Evolutionary conservation across 2,329 filamentous ascomycete species (phyloP).

Genomic region (Ophiognomonia clavigignenti-juglandacearum): DNA sequence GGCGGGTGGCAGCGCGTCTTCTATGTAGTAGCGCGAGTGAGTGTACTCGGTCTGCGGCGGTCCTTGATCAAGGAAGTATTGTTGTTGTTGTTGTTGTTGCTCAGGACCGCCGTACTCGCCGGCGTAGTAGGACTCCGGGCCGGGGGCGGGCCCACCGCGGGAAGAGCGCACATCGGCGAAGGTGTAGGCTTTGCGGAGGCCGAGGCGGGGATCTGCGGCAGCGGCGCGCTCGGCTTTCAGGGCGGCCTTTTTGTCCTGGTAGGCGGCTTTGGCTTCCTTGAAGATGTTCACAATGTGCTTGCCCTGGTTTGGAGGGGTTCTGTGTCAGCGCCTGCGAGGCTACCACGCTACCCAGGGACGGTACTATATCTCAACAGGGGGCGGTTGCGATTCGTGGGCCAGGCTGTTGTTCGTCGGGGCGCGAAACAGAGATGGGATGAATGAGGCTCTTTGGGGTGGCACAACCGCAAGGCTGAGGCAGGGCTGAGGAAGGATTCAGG

Average conservation of each 20-base stretch:
- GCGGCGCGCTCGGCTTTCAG: conserved; percentile 60
- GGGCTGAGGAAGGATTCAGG: too few species aligned
- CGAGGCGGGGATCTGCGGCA: conserved; percentile 12
- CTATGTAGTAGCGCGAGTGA: conserved; percentile 17
- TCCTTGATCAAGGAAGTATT: conserved; percentile 10
- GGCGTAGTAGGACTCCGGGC: conserved; percentile 23
- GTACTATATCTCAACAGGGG: neutral
- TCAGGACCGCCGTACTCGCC: conserved; percentile 21
- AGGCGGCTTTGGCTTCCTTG: conserved; percentile 85
- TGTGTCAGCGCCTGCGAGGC: neutral
- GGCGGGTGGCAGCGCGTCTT: too few species aligned
- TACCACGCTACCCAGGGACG: neutral
- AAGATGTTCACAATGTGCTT: conserved; percentile 88
- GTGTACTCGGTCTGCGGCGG: conserved; percentile 6
- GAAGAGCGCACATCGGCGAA: conserved; percentile 41
- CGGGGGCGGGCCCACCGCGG: conserved; percentile 16
- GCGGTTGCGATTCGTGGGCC: too few species aligned
- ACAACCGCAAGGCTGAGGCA: too few species aligned
- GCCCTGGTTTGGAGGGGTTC: conserved; percentile 47
- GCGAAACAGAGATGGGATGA: neutral
- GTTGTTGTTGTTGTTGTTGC: conserved; percentile 8
- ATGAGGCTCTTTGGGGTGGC: neutral
- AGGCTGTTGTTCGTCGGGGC: too few species aligned
- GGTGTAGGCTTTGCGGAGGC: conserved; percentile 56
- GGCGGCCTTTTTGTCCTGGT: conserved; percentile 81